phyloP scores from a whole-genome alignment of 176 grass and related monocot genomes.

The Cenchrus fungigraminus region DNA sequence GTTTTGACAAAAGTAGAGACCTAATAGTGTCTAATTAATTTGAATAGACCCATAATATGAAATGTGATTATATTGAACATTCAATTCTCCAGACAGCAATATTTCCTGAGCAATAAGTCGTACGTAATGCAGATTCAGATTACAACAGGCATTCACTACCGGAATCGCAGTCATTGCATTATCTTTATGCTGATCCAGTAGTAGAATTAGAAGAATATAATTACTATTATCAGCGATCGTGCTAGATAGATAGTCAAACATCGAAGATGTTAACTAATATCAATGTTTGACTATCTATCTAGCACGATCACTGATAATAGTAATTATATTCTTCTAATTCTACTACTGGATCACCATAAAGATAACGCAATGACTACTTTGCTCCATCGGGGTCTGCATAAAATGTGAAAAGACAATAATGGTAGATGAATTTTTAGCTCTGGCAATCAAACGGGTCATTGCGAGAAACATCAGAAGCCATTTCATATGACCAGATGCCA shows the following conservation, averaged over 20 bases:
- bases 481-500: background rate
- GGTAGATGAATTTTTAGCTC: background rate
- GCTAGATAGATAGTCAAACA: too few species aligned
- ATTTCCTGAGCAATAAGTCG: too few species aligned
- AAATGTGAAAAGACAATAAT: background rate
- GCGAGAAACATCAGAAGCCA: background rate
- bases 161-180: background rate
- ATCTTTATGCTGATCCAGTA: background rate
- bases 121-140: too few species aligned
- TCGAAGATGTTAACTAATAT: too few species aligned
- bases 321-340: background rate
- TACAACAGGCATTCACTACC: too few species aligned
- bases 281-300: too few species aligned
- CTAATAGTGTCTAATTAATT: too few species aligned
- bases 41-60: too few species aligned
- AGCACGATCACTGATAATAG: background rate
- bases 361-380: background rate
- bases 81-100: too few species aligned
- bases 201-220: background rate
- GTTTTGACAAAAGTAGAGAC: too few species aligned
- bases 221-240: background rate
- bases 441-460: conserved; percentile 9
- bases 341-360: background rate
- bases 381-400: background rate
- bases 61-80: too few species aligned